Evolutionary conservation across 441 rosid species (phyloP).

Genomic region (Gossypium gossypioides): DNA sequence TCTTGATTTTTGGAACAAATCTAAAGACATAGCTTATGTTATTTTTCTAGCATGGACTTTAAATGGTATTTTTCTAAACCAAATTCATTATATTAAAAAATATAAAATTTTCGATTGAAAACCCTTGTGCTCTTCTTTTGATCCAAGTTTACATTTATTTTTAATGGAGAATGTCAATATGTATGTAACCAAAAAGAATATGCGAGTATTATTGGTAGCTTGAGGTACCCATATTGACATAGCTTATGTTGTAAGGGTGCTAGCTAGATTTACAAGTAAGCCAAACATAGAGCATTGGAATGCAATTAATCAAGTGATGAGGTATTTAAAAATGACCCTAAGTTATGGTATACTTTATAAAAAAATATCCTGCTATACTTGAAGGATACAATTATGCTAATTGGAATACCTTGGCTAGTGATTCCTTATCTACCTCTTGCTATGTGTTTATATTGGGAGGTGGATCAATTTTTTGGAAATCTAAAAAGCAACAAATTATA

Average conservation of each 20-base stretch:
- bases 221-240: not conserved
- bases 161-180: no score
- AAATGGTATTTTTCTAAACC: no score
- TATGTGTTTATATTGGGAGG: not conserved
- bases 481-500: not conserved
- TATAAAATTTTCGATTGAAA: no score
- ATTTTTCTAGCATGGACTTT: no score
- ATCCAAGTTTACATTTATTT: no score
- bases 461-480: not conserved
- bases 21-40: no score
- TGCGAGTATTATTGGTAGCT: not conserved
- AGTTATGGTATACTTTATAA: not conserved
- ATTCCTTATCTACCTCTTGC: not conserved
- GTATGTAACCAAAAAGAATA: not conserved
- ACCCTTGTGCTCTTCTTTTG: no score
- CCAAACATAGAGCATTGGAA: not conserved
- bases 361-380: no score
- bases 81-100: no score
- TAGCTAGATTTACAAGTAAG: not conserved
- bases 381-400: not conserved
- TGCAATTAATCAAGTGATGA: not conserved
- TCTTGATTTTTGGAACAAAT: no score
- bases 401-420: not conserved
- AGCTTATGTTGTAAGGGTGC: not conserved
- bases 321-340: not conserved